phyloP scores from a whole-genome alignment of 306 rosid species.

The Comarum palustre region DNA sequence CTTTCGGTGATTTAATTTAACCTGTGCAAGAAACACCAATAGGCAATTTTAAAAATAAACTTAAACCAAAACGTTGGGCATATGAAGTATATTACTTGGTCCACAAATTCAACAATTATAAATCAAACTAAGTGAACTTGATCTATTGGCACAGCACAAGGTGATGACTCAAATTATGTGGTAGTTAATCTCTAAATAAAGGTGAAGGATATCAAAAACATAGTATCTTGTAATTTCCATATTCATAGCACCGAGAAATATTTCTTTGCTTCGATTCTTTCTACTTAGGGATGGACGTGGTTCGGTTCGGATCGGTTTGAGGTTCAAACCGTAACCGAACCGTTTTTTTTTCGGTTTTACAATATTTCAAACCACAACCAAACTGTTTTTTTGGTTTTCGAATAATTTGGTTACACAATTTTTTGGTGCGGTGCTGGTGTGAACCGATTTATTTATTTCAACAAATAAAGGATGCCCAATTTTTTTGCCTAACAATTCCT shows the following conservation, averaged over 20 bases:
- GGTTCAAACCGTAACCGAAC: too few relatives aligned
- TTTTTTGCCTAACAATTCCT: too few relatives aligned
- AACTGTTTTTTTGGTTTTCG: too few relatives aligned
- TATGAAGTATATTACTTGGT: not conserved
- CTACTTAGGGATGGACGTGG: too few relatives aligned
- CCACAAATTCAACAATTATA: not conserved
- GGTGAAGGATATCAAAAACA: not conserved
- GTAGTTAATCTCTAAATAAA: not conserved
- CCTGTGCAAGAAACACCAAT: conserved; percentile 43
- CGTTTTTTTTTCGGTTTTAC: too few relatives aligned
- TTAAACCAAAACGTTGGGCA: not conserved
- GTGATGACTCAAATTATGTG: not conserved
- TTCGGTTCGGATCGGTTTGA: too few relatives aligned
- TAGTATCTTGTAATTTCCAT: not conserved
- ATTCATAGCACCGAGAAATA: not conserved
- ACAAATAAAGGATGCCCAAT: too few relatives aligned
- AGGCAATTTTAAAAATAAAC: conserved; percentile 8
- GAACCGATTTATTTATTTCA: too few relatives aligned
- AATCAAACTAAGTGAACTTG: not conserved
- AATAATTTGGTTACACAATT: too few relatives aligned
- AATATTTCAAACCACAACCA: too few relatives aligned
- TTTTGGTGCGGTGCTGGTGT: too few relatives aligned
- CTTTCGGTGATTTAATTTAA: conserved; percentile 84
- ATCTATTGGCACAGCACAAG: conserved; percentile 12
- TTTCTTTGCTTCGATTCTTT: not conserved